These are phyloP conservation scores for Pseudopithomyces maydicus DNA, from an alignment of 2,329 filamentous ascomycete genomes.

Conservation along the genomic window DNA sequence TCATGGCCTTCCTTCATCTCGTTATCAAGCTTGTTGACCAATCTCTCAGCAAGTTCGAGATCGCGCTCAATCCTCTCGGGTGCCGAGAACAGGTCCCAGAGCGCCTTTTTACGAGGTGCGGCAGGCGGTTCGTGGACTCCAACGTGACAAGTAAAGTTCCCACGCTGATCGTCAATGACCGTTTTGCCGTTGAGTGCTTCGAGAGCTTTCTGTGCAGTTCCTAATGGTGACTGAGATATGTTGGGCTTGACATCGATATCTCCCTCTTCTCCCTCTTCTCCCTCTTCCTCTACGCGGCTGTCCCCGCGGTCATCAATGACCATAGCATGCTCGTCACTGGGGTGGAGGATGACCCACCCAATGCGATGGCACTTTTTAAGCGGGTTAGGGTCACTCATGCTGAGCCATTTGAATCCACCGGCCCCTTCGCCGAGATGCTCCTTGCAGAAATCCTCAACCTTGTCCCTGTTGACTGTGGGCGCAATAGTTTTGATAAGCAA, in stretches of 20 bases:
- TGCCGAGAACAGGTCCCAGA: slow-evolving; percentile 95
- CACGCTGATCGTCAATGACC: slow-evolving; percentile 89
- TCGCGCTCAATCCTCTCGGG: slow-evolving; percentile 94
- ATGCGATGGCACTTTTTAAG: slow-evolving; percentile 97
- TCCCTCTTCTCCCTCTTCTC: slow-evolving; percentile 63
- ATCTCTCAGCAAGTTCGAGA: slow-evolving; percentile 77
- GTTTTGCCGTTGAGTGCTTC: slow-evolving; percentile 98
- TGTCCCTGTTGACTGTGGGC: slow-evolving; percentile 90
- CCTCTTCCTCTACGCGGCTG: slow-evolving; percentile 68
- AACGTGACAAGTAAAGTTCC: slow-evolving; percentile 97
- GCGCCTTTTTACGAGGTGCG: slow-evolving; percentile 87
- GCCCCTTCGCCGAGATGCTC: slow-evolving; percentile 90
- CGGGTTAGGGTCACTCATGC: slow-evolving; percentile 93
- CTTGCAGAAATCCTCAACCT: slow-evolving; percentile 92
- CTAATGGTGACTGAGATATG: slow-evolving; percentile 40
- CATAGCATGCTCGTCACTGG: slow-evolving; percentile 69
- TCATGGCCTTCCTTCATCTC: slow-evolving; percentile 75
- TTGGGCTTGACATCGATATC: slow-evolving; percentile 60
- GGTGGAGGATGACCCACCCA: slow-evolving; percentile 96
- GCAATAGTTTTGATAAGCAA: slow-evolving; percentile 98
- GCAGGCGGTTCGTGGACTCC: slow-evolving; percentile 90
- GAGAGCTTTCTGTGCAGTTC: slow-evolving; percentile 81
- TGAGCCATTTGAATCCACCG: slow-evolving; percentile 94
- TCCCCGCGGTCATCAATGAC: slow-evolving; percentile 71
- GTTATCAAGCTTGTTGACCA: slow-evolving; percentile 83